Base-by-base conservation (phyloP, 352 stramenopile genomes). In the Elongisporangium undulatum region DNA sequence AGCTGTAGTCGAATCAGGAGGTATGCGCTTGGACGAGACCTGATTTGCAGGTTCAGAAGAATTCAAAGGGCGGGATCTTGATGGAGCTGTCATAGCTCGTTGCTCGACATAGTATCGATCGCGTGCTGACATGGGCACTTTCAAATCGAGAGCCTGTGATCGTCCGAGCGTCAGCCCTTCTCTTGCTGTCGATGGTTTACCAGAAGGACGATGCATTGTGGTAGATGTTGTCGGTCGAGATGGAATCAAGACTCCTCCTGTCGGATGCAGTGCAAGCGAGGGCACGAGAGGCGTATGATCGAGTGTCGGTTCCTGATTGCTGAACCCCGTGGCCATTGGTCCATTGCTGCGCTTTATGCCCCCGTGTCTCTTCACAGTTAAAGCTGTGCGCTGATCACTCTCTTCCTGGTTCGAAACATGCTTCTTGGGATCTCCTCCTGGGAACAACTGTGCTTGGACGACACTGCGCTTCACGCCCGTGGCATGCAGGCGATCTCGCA, bases 61-160 rank as follows among this genome's bases (percentile, higher is more conserved):
- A 20, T 13, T 50, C 2, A 55, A 61, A n/a, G 54, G 12, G 34
- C 34, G 41, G 1, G 56, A 73, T 22, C 56, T 15, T 22, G 56
- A 58, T 13, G 74, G 72, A 21, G 73, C 75, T 13, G 69, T 88
- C 15, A 54, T 72, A 2, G 67, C 68, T 49, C 79, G 68, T 48
- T 86, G 77, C 1, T 82, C 75, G 12, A 87, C 59, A 61, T 88
- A 90, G 52, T 84, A 88, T 17, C 64, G 61, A 56, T 90, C 80
- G 26, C 80, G 74, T 0, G 80, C 80, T 51, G 69, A 85, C 69
- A 90, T 68, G 2, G 77, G 80, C 2, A 86, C 69, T 55, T 71
- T 85, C 20, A 50, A 56, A 8, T 38, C 34, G 22, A 50, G 48
- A 10, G 23, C 22, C 10, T 41, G 29, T 7, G 59, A 20, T 49